Base-by-base conservation (phyloP, 2,329 filamentous ascomycete genomes). In the Ophiocordyceps sinensis region DNA sequence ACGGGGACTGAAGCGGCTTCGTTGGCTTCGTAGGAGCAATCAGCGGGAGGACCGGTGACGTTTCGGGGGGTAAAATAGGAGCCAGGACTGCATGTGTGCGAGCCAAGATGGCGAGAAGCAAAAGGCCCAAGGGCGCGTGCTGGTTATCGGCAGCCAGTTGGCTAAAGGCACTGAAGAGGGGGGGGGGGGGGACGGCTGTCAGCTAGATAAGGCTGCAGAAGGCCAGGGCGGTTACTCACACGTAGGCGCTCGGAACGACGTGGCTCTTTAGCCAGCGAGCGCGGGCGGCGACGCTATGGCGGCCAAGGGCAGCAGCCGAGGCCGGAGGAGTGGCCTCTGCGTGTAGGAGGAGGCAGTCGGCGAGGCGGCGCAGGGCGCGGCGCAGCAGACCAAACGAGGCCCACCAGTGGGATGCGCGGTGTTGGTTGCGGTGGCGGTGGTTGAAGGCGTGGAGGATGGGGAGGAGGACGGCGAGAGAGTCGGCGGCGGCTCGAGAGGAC, bases 371-470 rank as follows among this genome's bases (percentile, higher is more conserved):
- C 9, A 82, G 58, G 43, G 77, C 70, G 37, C 84, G 81, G 30
- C 85, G 77, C 48, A 95, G 70, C 47, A 81, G 71, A 41, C 72
- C 72, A 45, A 95, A 76, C 51, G 77, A 75, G 14, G 64, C 57
- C 77, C 84, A 96, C 89, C 89, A 98, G 55, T 77, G 75, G 28
- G 79, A 74, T 46, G 73, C 70, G 42, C 79, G 79, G 60, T 96
- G 89, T 64, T 96, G 89, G 64, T 95, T 96, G 55, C 79, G 81
- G 66, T 95, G 91, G 52, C 87, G 85, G 57, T 85, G 79, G 60
- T 80, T 75, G 52, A 93, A 75, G 49, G 83, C 73, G 53, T 81
- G 70, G 36, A 95, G 75, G 37, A 88, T 62, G 39, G 72, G 57
- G 26, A 65, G 50, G 26, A 69, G 53, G 2, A 65, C 56, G 3